phyloP scores from a whole-genome alignment of 441 rosid genomes.

The Pelargonium citronellum region DNA sequence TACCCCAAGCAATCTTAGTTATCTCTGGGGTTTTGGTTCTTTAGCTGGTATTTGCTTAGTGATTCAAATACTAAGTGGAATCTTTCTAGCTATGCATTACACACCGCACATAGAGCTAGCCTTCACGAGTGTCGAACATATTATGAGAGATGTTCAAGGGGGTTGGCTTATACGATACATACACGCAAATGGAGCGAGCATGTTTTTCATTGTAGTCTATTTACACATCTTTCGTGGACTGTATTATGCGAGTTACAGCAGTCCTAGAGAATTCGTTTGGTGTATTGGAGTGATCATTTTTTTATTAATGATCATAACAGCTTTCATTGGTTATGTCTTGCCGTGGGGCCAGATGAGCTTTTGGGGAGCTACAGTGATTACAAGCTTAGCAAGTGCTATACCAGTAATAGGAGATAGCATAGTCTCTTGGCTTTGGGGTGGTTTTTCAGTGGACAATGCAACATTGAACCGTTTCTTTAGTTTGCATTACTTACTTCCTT shows the following conservation, averaged over 20 bases:
- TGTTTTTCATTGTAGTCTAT: too few relatives aligned
- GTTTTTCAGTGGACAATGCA: conserved; percentile 14
- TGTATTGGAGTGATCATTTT: background rate
- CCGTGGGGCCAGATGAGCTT: conserved; percentile 3
- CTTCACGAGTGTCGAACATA: conserved; percentile 1
- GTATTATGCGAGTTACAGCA: conserved; percentile 4
- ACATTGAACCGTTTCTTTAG: conserved; percentile 11
- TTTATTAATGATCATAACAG: background rate
- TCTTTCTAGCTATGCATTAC: conserved; percentile 5
- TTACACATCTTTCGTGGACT: too few relatives aligned
- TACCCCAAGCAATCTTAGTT: background rate
- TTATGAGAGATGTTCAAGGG: conserved; percentile 3
- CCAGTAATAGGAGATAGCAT: conserved; percentile 14
- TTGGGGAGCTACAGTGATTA: conserved; percentile 14
- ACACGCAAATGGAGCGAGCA: too few relatives aligned
- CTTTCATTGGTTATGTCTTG: background rate
- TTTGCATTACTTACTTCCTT: background rate
- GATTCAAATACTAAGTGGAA: background rate
- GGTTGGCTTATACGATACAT: background rate
- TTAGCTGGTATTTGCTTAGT: conserved; percentile 3
- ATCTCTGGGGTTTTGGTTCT: background rate
- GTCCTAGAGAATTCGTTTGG: conserved; percentile 2
- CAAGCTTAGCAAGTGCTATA: conserved; percentile 16
- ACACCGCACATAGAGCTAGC: background rate
- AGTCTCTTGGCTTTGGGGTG: conserved; percentile 13